phyloP scores from a whole-genome alignment of 179 eudicot species.

The Spergularia azorica region DNA sequence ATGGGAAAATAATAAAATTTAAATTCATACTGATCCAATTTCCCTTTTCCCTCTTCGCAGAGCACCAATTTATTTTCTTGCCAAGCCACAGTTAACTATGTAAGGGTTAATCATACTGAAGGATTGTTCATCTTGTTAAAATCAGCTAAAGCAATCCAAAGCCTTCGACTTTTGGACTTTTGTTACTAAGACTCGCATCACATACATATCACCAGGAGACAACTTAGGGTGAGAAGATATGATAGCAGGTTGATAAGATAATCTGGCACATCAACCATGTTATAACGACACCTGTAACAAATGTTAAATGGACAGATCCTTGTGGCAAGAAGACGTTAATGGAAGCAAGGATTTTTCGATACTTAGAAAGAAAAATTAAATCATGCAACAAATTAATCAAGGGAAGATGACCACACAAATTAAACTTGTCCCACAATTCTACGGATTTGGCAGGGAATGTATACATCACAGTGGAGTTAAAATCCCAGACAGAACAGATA shows the following conservation, averaged over 20 bases:
- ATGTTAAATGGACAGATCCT: not conserved
- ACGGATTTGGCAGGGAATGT: not conserved
- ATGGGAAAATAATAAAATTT: too few species aligned
- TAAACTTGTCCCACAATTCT: not conserved
- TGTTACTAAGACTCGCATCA: not conserved
- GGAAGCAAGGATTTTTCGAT: not conserved
- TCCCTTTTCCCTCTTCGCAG: not conserved
- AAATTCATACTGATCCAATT: too few species aligned
- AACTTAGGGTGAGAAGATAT: not conserved
- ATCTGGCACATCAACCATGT: not conserved
- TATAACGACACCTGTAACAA: not conserved
- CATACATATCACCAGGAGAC: not conserved
- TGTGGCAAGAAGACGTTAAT: not conserved
- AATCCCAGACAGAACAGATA: slow-evolving; percentile 3
- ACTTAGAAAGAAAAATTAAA: not conserved
- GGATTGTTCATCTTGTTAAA: not conserved
- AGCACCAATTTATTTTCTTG: not conserved
- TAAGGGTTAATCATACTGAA: not conserved
- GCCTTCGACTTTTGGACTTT: not conserved
- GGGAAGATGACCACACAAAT: not conserved
- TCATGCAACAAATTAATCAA: not conserved
- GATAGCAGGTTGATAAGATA: not conserved
- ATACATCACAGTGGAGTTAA: slow-evolving; percentile 4
- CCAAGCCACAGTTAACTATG: not conserved
- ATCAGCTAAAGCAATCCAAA: not conserved